phyloP scores from a whole-genome alignment of 345 rosid species.

The Nasturtium officinale region DNA sequence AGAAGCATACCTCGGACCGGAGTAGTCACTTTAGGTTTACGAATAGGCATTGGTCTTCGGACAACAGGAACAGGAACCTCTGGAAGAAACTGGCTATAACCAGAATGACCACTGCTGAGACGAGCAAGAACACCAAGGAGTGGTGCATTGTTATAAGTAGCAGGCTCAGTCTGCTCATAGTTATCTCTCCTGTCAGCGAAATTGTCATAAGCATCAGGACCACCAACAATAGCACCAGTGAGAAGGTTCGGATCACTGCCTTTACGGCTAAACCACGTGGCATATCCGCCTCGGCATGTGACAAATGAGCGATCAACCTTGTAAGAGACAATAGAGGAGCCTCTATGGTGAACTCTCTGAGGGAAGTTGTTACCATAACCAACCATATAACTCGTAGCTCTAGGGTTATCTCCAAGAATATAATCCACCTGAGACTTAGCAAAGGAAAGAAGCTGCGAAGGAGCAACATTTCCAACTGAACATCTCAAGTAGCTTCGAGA shows the following conservation, averaged over 20 bases:
- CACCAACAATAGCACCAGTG: conserved; percentile 91
- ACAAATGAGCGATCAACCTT: conserved; percentile 69
- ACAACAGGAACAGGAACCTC: conserved; percentile 59
- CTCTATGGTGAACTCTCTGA: conserved; percentile 87
- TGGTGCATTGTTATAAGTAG: conserved; percentile 98
- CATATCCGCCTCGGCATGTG: conserved; percentile 92
- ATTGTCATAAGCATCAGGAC: conserved; percentile 94
- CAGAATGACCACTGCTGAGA: conserved; percentile 64
- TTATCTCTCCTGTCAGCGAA: conserved; percentile 93
- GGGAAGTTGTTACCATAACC: conserved; percentile 97
- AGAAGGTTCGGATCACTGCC: conserved; percentile 86
- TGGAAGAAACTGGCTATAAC: conserved; percentile 90
- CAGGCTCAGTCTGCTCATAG: conserved; percentile 98
- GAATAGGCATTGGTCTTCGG: conserved; percentile 49
- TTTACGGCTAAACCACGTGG: conserved; percentile 80
- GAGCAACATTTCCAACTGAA: conserved; percentile 60
- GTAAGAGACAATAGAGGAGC: conserved; percentile 81
- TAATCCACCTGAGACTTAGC: conserved; percentile 97
- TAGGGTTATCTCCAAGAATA: conserved; percentile 95
- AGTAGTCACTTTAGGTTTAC: conserved; percentile 50
- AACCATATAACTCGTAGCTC: conserved; percentile 96
- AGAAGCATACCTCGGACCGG: conserved; percentile 64
- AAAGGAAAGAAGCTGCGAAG: conserved; percentile 70
- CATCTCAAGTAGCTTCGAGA: conserved; percentile 61
- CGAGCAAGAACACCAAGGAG: conserved; percentile 87